Base-by-base conservation (phyloP, 179 eudicot species). In the Beta lomatogona region DNA sequence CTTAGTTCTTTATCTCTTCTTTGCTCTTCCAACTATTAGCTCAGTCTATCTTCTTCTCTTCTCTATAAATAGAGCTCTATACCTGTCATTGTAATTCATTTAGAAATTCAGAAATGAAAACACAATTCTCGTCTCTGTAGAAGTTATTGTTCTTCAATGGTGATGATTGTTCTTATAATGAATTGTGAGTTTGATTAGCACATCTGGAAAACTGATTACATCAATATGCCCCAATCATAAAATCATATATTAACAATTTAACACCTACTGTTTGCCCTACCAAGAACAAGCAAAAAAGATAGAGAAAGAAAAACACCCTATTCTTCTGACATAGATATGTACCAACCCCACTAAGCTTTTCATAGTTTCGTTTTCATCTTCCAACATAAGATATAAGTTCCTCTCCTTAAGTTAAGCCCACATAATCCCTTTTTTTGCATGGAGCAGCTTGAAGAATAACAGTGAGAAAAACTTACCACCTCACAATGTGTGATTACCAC, bases 251-350 rank as follows among this genome's bases (percentile, higher is more conserved):
- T n/a, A n/a, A n/a, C n/a, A n/a, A n/a, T n/a, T 4, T 25, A n/a
- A 73, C 8, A 28, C 64, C 61, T 18, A 48, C 76, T 13, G 18
- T 72, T 5, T 72, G 60, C 31, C 76, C 76, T 52, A 72, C 76
- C 57, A 52, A 72, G 67, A 59, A 11, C 14, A 9, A 54, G 15
- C 21, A 60, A 60, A 60, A 60, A n/a, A 9, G 0, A 21, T 19
- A 22, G 9, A n/a, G 50, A 21, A 25, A 73, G 28, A 21, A 52
- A 25, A 12, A 31, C 41, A 18, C 53, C 16, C 25, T 16, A 75
- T 44, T 31, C 10, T 16, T 77, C 5, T 48, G 61, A 77, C 65
- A 31, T 31, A 15, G 73, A 52, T 66, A 69, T 77, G 63, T 77
- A 48, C 31, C 72, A 50, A 71, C 16, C 75, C 75, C 58, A 71